Evolutionary conservation across 1,139 yeast genomes (phyloP).

Genomic region (Suhomyces bribrorum): DNA sequence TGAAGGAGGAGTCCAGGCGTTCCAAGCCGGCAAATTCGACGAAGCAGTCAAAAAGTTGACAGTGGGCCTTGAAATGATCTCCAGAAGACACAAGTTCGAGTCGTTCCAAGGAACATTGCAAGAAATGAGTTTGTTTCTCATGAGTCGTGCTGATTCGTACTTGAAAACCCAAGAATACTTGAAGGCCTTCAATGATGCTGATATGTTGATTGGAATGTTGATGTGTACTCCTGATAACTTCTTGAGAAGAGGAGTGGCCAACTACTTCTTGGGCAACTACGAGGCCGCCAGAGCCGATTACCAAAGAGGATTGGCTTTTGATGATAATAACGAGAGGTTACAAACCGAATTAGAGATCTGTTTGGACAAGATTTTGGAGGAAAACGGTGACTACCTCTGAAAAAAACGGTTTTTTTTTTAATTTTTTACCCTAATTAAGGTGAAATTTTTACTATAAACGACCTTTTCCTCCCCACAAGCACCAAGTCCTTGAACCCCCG

Average conservation of each 20-base stretch:
- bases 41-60: slow-evolving; percentile 77
- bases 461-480: too few species aligned
- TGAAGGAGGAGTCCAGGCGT: slow-evolving; percentile 66
- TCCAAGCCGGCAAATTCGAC: slow-evolving; percentile 59
- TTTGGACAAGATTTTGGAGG: slow-evolving; percentile 49
- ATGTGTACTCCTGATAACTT: slow-evolving; percentile 78
- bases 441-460: too few species aligned
- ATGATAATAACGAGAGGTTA: slow-evolving; percentile 51
- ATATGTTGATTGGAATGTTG: slow-evolving; percentile 61
- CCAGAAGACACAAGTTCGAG: slow-evolving; percentile 84
- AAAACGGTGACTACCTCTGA: slow-evolving; percentile 46
- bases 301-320: slow-evolving; percentile 74
- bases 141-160: slow-evolving; percentile 83
- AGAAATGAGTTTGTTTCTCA: slow-evolving; percentile 70
- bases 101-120: slow-evolving; percentile 76
- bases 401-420: background rate
- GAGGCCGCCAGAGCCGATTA: slow-evolving; percentile 73
- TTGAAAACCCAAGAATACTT: slow-evolving; percentile 63
- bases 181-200: slow-evolving; percentile 81
- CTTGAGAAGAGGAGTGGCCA: slow-evolving; percentile 77
- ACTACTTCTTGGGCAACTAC: slow-evolving; percentile 66
- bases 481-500: too few species aligned
- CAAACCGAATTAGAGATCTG: slow-evolving; percentile 44
- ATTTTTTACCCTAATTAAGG: too few species aligned
- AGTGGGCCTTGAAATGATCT: slow-evolving; percentile 79